These are phyloP conservation scores for Entomophthora muscae DNA, from an alignment of 371 early-diverging fungal species.

Conservation along the genomic window DNA sequence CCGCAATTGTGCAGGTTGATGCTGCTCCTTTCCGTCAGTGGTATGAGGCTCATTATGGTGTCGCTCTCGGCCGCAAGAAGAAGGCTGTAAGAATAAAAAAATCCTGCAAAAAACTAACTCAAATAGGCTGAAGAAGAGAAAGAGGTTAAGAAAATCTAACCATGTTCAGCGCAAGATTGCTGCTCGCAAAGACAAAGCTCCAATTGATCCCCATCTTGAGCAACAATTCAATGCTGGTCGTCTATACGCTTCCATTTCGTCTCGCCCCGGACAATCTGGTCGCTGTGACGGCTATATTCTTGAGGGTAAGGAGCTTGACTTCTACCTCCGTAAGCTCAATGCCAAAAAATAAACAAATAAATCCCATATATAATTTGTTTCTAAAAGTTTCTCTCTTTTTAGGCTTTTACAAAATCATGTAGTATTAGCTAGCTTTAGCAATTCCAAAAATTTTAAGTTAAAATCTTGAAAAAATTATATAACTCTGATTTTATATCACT, in stretches of 20 bases:
- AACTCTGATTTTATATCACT: too few species aligned
- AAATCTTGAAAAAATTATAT: too few species aligned
- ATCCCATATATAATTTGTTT: too few species aligned
- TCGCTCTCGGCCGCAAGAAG: slow-evolving; percentile 77
- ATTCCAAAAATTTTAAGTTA: too few species aligned
- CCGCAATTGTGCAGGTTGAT: slow-evolving; percentile 96
- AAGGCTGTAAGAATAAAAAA: slow-evolving; percentile 18
- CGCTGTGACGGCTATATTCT: slow-evolving; percentile 97
- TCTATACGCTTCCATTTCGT: slow-evolving; percentile 85
- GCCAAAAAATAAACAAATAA: slow-evolving; percentile 40
- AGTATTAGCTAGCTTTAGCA: too few species aligned
- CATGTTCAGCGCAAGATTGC: slow-evolving; percentile 77
- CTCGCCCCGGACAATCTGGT: slow-evolving; percentile 99
- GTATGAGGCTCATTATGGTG: slow-evolving; percentile 93
- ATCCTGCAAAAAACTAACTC: too few species aligned
- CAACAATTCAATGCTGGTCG: slow-evolving; percentile 95
- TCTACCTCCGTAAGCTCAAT: slow-evolving; percentile 90
- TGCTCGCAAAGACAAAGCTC: slow-evolving; percentile 59
- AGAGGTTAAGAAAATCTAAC: slow-evolving; percentile 73
- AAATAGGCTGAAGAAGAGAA: slow-evolving; percentile 24
- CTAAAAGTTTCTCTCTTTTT: too few species aligned
- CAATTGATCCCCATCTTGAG: slow-evolving; percentile 76
- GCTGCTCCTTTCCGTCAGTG: slow-evolving; percentile 98
- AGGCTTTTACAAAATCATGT: too few species aligned
- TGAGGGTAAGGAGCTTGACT: slow-evolving; percentile 97